Base-by-base conservation (phyloP, 768 basidiomycete genomes). In the Leucogyrophana mollusca region DNA sequence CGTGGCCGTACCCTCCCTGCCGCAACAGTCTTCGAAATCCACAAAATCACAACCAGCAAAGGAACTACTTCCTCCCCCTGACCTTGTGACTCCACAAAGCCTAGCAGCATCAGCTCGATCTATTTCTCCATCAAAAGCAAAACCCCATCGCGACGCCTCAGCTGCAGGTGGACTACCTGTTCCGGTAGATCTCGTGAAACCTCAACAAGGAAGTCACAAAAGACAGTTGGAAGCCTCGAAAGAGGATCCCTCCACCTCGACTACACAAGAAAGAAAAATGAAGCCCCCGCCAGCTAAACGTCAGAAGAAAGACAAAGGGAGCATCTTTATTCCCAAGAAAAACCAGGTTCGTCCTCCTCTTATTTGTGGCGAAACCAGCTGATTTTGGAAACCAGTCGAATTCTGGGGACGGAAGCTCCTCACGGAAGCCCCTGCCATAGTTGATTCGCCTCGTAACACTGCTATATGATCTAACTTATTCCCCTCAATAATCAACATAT, bases 271-370 rank as follows among this genome's bases (percentile, higher is more conserved):
- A 53, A 54, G 47, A 47, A 59, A 52, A 35, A 51, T 65, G 1
- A 61, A 49, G n/a, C 66, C 53, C 14, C 64, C 57, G 14, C 61
- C 60, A 2, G 53, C 13, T 22, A 66, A 70, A 42, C 58, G 68
- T 18, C 50, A 55, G 16, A 64, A 68, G 51, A 62, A 68, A 53
- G 64, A 60, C n/a, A 59, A 66, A 46, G 52, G 52, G 3, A 68
- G 51, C 32, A 63, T 86, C 45, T 87, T 87, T 58, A 85, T 87
- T 46, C 84, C 85, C 2, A 85, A 78, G 56, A 80, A 78, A 58
- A 58, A 64, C 36, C 71, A 61, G 45, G 27, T 50, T 37, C n/a
- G n/a, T n/a, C n/a, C n/a, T n/a, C n/a, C 21, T 10, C 11, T 11
- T 37, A 10, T 16, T 9, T 35, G 35, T 10, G n/a, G n/a, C n/a